Base-by-base conservation (phyloP, 2,329 filamentous ascomycete genomes). In the Thelonectria rubi region DNA sequence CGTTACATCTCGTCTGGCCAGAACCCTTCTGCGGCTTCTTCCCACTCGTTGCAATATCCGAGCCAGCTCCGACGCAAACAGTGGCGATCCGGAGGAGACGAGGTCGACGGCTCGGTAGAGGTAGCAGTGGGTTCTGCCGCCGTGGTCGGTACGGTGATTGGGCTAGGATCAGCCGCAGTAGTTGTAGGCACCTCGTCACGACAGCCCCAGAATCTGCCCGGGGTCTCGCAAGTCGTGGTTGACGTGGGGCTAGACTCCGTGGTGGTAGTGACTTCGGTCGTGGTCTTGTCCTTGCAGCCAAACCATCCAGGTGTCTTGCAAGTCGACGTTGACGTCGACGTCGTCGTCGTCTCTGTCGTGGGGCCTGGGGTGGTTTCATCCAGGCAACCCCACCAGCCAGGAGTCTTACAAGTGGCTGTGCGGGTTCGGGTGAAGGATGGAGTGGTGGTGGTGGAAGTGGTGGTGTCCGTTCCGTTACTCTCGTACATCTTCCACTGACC, bases 401-500 rank as follows among this genome's bases (percentile, higher is more conserved):
- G 94, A 1, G 94, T 97, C 76, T 95, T 86, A 78, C 94, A 97
- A 0, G 93, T 97, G 56, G 89, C 88, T 0, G 94, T 97, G 46
- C 93, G 84, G 0, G 94, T 97, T 39, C 93, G 84, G 3, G 87
- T 91, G 45, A 86, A 87, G 2, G 84, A 85, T 1, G 84, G 83
- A 4, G 81, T 82, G 2, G 82, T 81, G 3, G 80, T 82, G 2
- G 86, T 82, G 0, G 88, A 88, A 0, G 90, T 91, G 0, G 88
- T 93, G 1, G 83, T 85, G 65, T 94, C 90, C 2, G 91, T 95
- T 30, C 91, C 91, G 74, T 97, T 97, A 75, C 93, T 97, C 76
- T 94, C 90, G 73, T 92, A 96, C 82, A 93, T 97, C 72, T 97
- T 96, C 95, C 95, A 98, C 58, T 90, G 88, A 60, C 87, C 92